phyloP scores from a whole-genome alignment of 139 green algal species.

The Chlamydomonas urium region DNA sequence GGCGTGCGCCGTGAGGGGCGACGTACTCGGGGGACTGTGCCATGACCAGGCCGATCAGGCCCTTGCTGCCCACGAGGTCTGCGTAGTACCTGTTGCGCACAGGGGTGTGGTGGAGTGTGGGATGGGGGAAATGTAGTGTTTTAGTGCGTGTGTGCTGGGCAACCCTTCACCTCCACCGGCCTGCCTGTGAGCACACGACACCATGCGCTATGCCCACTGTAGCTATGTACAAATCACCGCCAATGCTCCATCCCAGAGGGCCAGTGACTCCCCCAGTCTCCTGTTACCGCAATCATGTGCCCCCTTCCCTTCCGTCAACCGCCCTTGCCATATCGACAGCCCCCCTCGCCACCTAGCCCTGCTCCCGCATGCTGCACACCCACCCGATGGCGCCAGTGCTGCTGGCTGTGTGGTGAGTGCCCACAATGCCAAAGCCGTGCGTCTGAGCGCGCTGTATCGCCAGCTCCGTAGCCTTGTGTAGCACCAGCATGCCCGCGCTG shows the following conservation, averaged over 20 bases:
- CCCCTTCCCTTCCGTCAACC: too few species aligned
- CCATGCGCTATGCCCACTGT: too few species aligned
- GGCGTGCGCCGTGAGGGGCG: slow-evolving; percentile 52
- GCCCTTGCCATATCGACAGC: too few species aligned
- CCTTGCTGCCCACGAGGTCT: slow-evolving; percentile 50
- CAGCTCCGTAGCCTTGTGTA: slow-evolving; percentile 52
- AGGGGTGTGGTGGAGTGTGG: neutral
- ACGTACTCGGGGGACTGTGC: slow-evolving; percentile 78
- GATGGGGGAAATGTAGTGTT: neutral
- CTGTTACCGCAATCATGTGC: too few species aligned
- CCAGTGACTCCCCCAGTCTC: too few species aligned
- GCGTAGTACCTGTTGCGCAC: slow-evolving; percentile 57
- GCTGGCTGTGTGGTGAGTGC: slow-evolving; percentile 65
- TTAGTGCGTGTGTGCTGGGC: too few species aligned
- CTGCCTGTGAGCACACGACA: too few species aligned
- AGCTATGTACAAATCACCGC: too few species aligned
- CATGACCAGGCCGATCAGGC: slow-evolving; percentile 67
- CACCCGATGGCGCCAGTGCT: slow-evolving; percentile 70
- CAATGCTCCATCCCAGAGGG: too few species aligned
- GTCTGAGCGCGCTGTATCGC: slow-evolving; percentile 49
- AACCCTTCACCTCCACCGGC: too few species aligned
- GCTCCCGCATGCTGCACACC: too few species aligned
- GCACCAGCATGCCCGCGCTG: slow-evolving; percentile 62
- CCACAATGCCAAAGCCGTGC: slow-evolving; percentile 66
- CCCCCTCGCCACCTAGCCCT: too few species aligned